phyloP scores from a whole-genome alignment of 2,329 filamentous ascomycete species.

The Rutstroemia sp. region DNA sequence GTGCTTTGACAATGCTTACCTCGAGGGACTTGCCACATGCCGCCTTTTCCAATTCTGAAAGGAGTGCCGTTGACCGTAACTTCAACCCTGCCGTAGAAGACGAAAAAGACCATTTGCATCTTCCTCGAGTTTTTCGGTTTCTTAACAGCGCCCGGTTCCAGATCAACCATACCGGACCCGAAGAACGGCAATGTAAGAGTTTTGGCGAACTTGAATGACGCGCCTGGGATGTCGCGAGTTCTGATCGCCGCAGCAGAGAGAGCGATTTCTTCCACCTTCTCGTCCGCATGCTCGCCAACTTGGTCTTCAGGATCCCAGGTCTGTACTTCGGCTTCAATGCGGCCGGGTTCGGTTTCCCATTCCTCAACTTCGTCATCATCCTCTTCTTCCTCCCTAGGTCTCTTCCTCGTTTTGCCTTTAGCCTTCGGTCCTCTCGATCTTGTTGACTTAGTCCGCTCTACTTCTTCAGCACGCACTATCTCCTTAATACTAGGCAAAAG shows the following conservation, averaged over 20 bases:
- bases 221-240: conserved; percentile 51
- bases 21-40: conserved; percentile 90
- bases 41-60: conserved; percentile 81
- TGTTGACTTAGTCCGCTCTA: conserved; percentile 33
- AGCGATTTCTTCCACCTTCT: conserved; percentile 48
- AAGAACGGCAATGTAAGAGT: conserved; percentile 79
- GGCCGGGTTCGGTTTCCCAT: conserved; percentile 64
- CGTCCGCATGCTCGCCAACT: conserved; percentile 44
- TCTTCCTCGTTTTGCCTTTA: conserved; percentile 23
- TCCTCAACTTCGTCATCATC: conserved; percentile 54
- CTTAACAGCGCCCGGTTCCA: conserved; percentile 78
- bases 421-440: conserved; percentile 13
- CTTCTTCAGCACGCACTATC: conserved; percentile 65
- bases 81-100: conserved; percentile 73
- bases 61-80: conserved; percentile 68
- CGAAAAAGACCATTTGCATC: conserved; percentile 97
- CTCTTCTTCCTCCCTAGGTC: conserved; percentile 26
- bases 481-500: conserved; percentile 67
- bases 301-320: conserved; percentile 57
- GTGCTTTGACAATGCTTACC: conserved; percentile 48
- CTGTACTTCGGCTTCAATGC: conserved; percentile 55
- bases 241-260: conserved; percentile 43
- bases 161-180: conserved; percentile 81
- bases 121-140: conserved; percentile 84
- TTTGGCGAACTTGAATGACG: conserved; percentile 83